phyloP scores from a whole-genome alignment of 352 stramenopile genomes.

The Globisporangium sylvaticum region DNA sequence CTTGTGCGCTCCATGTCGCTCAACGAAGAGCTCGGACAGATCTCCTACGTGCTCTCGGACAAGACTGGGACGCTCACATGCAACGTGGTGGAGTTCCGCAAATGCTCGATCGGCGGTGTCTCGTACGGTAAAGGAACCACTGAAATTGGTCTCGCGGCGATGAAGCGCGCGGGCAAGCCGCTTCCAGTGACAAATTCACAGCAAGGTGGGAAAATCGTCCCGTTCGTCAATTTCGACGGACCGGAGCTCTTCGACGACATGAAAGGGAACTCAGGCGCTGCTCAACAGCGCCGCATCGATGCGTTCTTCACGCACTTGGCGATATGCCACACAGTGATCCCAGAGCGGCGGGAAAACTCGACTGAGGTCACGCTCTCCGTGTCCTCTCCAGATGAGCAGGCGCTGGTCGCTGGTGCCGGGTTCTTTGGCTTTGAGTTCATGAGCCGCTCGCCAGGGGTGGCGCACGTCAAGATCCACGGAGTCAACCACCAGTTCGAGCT shows the following conservation, averaged over 20 bases:
- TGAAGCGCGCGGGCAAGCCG: slow-evolving; percentile 57
- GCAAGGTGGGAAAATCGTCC: slow-evolving; percentile 26
- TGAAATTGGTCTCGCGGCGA: slow-evolving; percentile 69
- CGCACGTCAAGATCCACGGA: slow-evolving; percentile 45
- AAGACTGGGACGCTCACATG: slow-evolving; percentile 99
- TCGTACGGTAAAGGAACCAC: slow-evolving; percentile 88
- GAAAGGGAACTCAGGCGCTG: slow-evolving; percentile 41
- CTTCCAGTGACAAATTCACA: slow-evolving; percentile 30
- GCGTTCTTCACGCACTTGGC: slow-evolving; percentile 85
- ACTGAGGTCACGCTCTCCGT: slow-evolving; percentile 58
- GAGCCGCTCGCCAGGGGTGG: slow-evolving; percentile 55
- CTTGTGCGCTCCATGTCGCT: slow-evolving; percentile 92
- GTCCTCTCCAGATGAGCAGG: slow-evolving; percentile 85
- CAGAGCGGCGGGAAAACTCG: slow-evolving; percentile 87
- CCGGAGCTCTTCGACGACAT: slow-evolving; percentile 65
- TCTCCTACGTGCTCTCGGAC: slow-evolving; percentile 99
- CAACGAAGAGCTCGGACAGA: slow-evolving; percentile 94
- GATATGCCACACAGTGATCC: slow-evolving; percentile 96
- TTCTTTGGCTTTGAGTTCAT: slow-evolving; percentile 79
- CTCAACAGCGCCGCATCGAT: slow-evolving; percentile 55
- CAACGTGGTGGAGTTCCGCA: slow-evolving; percentile 98
- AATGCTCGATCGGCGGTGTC: slow-evolving; percentile 88
- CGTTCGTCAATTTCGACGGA: slow-evolving; percentile 76
- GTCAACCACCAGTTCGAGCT: slow-evolving; percentile 58
- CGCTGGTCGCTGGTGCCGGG: slow-evolving; percentile 67